phyloP scores from a whole-genome alignment of 306 rosid species.

The Cucurbita pepo region DNA sequence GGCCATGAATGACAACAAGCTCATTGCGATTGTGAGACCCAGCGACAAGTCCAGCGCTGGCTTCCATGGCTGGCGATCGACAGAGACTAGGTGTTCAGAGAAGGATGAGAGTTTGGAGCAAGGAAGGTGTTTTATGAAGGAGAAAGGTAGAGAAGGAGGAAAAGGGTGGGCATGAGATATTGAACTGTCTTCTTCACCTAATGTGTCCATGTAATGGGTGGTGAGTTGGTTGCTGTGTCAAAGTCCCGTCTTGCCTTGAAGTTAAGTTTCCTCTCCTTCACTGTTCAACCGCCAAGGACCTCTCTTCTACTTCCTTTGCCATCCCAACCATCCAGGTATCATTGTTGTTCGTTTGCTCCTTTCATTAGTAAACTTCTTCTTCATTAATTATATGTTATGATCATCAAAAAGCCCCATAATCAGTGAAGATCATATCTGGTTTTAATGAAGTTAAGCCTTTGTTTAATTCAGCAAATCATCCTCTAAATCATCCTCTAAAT shows the following conservation, averaged over 20 bases:
- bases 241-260: constrained; percentile 67
- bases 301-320: background rate
- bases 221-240: constrained; percentile 63
- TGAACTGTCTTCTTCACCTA: constrained; percentile 22
- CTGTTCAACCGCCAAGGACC: constrained; percentile 22
- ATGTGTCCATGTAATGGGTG: constrained; percentile 34
- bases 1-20: constrained; percentile 73
- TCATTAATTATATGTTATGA: background rate
- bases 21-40: constrained; percentile 85
- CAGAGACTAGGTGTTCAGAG: constrained; percentile 3
- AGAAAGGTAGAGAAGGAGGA: background rate
- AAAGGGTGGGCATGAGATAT: background rate
- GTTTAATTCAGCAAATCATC: background rate
- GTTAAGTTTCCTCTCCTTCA: constrained; percentile 51
- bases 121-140: constrained; percentile 17
- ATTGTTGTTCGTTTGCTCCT: background rate
- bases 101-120: constrained; percentile 8
- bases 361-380: background rate
- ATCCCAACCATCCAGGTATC: background rate
- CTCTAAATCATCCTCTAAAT: background rate
- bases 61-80: constrained; percentile 23
- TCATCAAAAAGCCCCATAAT: background rate
- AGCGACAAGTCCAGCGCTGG: constrained; percentile 85
- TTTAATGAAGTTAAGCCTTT: background rate
- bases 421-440: background rate